Evolutionary conservation across 192 early-diverging fungal species (phyloP), one percentile per base, ranked within the genome.

Genomic region (Coemansia umbellata): DNA sequence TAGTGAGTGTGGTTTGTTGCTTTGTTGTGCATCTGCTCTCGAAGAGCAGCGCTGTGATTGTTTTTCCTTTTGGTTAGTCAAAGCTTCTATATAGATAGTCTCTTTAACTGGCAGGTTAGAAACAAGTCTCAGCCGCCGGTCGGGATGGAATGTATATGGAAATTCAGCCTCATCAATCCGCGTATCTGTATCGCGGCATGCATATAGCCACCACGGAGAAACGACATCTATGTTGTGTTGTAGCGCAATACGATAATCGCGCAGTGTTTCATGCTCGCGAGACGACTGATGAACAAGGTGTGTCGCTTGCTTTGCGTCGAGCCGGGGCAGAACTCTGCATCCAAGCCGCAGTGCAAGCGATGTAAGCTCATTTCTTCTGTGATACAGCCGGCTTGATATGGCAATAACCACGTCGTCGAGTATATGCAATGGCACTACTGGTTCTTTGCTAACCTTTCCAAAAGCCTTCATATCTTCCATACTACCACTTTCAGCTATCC

Each of bases 141-240:
- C 58, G 17, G 63, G 77, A n/a, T 74, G 58, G 47, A 53, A 79
- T 0, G 62, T 69, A 31, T 64, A 57, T 0, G 77, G 77, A 23
- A 60, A 79, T 3, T 58, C 53, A 9, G 37, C 45, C 39, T 74
- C 77, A 8, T 66, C 44, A 0, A 64, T 41, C 1, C 50, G 63
- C 1, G 6, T 9, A 31, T 36, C 31, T 0, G 60, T 48, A 11
- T 71, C 73, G 14, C 57, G 57, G 28, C 78, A 80, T 2, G 63
- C 58, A 31, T 68, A 62, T 28, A 80, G 57, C 78, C 78, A 80
- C 72, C 67, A 76, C 1, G 78, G 78, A 13, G 78, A 80, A 10
- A 80, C 78, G 13, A 76, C 51, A 13, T 24, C 26, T 1, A 71
- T 60, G 14, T 35, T 36, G 6, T 51, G 30, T n/a, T 62, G 45